Evolutionary conservation across 2,329 filamentous ascomycete species (phyloP).

Genomic region (Fusarium sp.): DNA sequence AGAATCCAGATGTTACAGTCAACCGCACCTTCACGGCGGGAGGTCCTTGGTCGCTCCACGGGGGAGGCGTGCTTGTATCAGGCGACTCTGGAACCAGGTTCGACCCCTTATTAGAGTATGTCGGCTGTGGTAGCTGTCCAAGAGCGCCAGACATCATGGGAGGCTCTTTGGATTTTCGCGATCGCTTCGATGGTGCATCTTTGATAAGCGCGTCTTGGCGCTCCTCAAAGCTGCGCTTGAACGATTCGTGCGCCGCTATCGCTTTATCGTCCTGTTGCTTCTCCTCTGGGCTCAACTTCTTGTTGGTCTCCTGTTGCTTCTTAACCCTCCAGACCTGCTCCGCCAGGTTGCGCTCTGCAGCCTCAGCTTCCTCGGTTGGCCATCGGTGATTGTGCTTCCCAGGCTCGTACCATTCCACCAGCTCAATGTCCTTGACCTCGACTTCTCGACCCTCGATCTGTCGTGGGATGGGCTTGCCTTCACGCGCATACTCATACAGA

Average conservation of each 20-base stretch:
- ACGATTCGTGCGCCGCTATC: conserved; percentile 64
- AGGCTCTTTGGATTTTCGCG: conserved; percentile 45
- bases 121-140: conserved; percentile 60
- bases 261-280: conserved; percentile 66
- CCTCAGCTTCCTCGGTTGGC: conserved; percentile 81
- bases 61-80: conserved; percentile 59
- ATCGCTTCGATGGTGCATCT: conserved; percentile 56
- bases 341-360: conserved; percentile 79
- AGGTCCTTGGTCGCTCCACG: conserved; percentile 71
- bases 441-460: conserved; percentile 86
- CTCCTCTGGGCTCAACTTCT: conserved; percentile 64
- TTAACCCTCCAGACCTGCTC: conserved; percentile 75
- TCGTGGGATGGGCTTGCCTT: conserved; percentile 85
- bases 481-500: conserved; percentile 93
- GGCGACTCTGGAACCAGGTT: conserved; percentile 64
- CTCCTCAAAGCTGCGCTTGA: conserved; percentile 68
- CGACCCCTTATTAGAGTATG: conserved; percentile 55
- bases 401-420: conserved; percentile 86
- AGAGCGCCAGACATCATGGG: conserved; percentile 69
- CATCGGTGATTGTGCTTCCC: conserved; percentile 82
- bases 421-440: conserved; percentile 78
- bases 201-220: conserved; percentile 66
- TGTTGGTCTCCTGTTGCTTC: conserved; percentile 62
- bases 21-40: conserved; percentile 86
- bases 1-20: conserved; percentile 96